Evolutionary conservation across 2,329 filamentous ascomycete genomes (phyloP).

Genomic region (Plectosphaerella plurivora): DNA sequence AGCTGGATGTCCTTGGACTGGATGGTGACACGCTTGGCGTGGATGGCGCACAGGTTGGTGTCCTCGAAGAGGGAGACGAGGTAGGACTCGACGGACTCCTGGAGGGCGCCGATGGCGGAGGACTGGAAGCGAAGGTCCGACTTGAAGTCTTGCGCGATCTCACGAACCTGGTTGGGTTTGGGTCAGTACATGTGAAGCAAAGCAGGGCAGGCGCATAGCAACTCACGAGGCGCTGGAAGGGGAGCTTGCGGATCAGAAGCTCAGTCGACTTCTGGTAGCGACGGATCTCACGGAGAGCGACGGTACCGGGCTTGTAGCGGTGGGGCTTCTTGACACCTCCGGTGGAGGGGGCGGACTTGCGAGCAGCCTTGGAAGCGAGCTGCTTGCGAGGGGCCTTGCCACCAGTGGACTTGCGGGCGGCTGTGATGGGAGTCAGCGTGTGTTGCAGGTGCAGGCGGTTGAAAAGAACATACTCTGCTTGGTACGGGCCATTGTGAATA

Average conservation of each 20-base stretch:
- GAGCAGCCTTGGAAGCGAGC: slow-evolving; percentile 97
- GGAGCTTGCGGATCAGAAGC: slow-evolving; percentile 89
- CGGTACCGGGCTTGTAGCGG: slow-evolving; percentile 77
- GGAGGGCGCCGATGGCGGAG: slow-evolving; percentile 92
- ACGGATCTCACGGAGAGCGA: slow-evolving; percentile 89
- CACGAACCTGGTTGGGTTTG: slow-evolving; percentile 58
- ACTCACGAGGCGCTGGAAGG: slow-evolving; percentile 87
- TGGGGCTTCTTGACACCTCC: slow-evolving; percentile 97
- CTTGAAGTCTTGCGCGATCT: slow-evolving; percentile 96
- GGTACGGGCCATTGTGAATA: slow-evolving; percentile 56
- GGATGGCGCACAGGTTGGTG: slow-evolving; percentile 97
- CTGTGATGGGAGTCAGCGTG: slow-evolving; percentile 2
- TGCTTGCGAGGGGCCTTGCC: slow-evolving; percentile 86
- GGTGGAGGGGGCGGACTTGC: slow-evolving; percentile 96
- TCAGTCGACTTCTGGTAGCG: slow-evolving; percentile 90
- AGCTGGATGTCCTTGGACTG: slow-evolving; percentile 97
- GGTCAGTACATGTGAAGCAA: neutral
- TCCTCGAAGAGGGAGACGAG: slow-evolving; percentile 98
- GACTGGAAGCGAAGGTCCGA: slow-evolving; percentile 97
- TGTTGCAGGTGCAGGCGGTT: too few species aligned
- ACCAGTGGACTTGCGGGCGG: slow-evolving; percentile 71
- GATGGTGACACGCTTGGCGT: slow-evolving; percentile 99
- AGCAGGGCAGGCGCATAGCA: neutral
- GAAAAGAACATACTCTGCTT: slow-evolving; percentile 44
- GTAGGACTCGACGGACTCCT: slow-evolving; percentile 98